Evolutionary conservation across 2,329 filamentous ascomycete genomes (phyloP).

Genomic region (Teratosphaeria zuluensis): DNA sequence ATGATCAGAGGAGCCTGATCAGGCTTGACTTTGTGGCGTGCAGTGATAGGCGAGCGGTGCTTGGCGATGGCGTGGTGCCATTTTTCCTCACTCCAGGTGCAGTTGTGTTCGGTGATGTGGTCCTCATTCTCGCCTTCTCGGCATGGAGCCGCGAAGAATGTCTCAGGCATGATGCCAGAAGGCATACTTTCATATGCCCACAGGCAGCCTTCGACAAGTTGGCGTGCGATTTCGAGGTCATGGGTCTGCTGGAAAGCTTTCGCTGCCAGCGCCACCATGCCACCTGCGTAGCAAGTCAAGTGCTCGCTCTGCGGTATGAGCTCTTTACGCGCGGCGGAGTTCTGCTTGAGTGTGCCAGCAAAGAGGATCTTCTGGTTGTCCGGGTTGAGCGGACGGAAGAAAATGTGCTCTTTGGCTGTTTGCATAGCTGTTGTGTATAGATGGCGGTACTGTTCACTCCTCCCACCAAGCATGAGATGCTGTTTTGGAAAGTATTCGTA

Average conservation of each 20-base stretch:
- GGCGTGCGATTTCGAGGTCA: slow-evolving; percentile 47
- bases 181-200: slow-evolving; percentile 51
- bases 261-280: slow-evolving; percentile 52
- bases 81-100: slow-evolving; percentile 1
- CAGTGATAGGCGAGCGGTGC: neutral
- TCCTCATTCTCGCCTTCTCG: slow-evolving; percentile 37
- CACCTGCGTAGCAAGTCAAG: slow-evolving; percentile 51
- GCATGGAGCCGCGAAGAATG: slow-evolving; percentile 35
- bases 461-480: slow-evolving; percentile 36
- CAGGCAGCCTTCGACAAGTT: slow-evolving; percentile 50
- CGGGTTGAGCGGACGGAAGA: slow-evolving; percentile 40
- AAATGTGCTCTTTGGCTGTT: slow-evolving; percentile 38
- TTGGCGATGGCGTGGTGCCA: slow-evolving; percentile 5
- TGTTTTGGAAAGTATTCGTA: slow-evolving; percentile 39
- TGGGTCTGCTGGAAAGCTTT: slow-evolving; percentile 45
- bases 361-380: slow-evolving; percentile 37
- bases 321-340: slow-evolving; percentile 2
- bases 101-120: neutral
- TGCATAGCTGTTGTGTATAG: slow-evolving; percentile 40
- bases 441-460: slow-evolving; percentile 30
- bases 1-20: slow-evolving; percentile 21
- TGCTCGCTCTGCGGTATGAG: slow-evolving; percentile 47
- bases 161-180: slow-evolving; percentile 53
- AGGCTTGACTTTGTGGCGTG: neutral
- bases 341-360: slow-evolving; percentile 32